Evolutionary conservation across 2,329 filamentous ascomycete genomes (phyloP), one percentile per base, ranked within the genome.

Genomic region (Talaromyces sp.): DNA sequence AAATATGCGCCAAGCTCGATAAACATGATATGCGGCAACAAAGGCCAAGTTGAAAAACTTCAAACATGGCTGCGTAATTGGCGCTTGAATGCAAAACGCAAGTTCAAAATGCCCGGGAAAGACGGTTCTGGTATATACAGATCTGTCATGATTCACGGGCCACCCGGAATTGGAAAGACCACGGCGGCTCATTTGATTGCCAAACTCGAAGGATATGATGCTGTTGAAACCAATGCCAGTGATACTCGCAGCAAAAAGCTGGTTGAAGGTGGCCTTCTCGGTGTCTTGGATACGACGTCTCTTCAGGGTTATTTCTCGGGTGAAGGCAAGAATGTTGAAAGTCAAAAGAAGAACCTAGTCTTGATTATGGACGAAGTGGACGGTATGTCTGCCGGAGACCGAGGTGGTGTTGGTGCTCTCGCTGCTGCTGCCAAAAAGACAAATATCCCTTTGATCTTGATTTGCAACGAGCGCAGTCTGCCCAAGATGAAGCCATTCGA

Each of bases 401-500:
- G 95, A 67, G 95, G 95, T 70, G 95, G 95, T 77, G 95, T 99
- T 58, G 95, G 93, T 60, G 95, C 95, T 34, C 84, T 99, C 65
- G 94, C 95, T 65, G 92, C 95, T 66, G 90, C 97, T 63, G 97
- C 94, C 84, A 97, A 91, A 81, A 97, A 96, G 83, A 95, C 93
- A 0, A 89, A 95, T 71, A 88, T 99, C 27, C 95, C 95, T 0
- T 89, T 99, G 75, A 98, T 99, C 70, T 85, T 99, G 63, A 98
- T 99, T 71, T 99, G 95, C 85, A 99, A 99, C 77, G 95, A 99
- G 75, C 90, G 95, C 70, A 89, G 86, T 70, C 81, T 93, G 68
- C 95, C 91, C 34, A 99, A 99, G 84, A 99, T 99, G 95, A 97
- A 94, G 79, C 95, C 95, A 0, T 99, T 99, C 75, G 93, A 98